phyloP scores from a whole-genome alignment of 2,329 filamentous ascomycete species.

The Scedosporium minutisporum region DNA sequence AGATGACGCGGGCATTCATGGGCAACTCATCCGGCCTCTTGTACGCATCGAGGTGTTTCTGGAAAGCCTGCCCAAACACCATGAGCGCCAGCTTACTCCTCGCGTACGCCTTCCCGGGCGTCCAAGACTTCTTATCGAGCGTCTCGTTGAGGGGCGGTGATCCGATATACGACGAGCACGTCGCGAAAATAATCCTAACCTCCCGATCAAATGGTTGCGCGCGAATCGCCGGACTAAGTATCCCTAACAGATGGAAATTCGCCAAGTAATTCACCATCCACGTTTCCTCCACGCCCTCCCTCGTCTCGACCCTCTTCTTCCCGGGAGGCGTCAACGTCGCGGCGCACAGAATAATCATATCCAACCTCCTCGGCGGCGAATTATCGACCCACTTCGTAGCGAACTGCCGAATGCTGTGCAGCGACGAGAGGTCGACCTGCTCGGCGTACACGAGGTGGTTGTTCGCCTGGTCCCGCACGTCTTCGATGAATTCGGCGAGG shows the following conservation, averaged over 20 bases:
- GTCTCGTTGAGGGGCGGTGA: slow-evolving; percentile 56
- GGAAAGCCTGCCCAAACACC: slow-evolving; percentile 80
- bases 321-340: slow-evolving; percentile 65
- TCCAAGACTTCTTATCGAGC: slow-evolving; percentile 40
- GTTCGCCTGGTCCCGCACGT: slow-evolving; percentile 63
- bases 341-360: slow-evolving; percentile 84
- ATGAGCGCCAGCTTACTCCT: slow-evolving; percentile 71
- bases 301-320: slow-evolving; percentile 48
- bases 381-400: slow-evolving; percentile 99
- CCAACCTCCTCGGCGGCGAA: slow-evolving; percentile 74
- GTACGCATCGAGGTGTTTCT: slow-evolving; percentile 82
- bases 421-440: slow-evolving; percentile 77
- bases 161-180: slow-evolving; percentile 80
- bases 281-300: slow-evolving; percentile 75
- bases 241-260: slow-evolving; percentile 89
- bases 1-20: slow-evolving; percentile 71
- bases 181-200: slow-evolving; percentile 76
- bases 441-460: slow-evolving; percentile 93
- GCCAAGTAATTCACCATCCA: slow-evolving; percentile 95
- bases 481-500: slow-evolving; percentile 84
- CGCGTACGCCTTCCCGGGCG: slow-evolving; percentile 49
- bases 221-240: slow-evolving; percentile 80
- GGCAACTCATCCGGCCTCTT: slow-evolving; percentile 74
- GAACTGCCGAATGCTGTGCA: slow-evolving; percentile 87
- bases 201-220: slow-evolving; percentile 91